A percentile compares a stretch with the other conserved stretches of the same genome.
These are phyloP conservation scores for Penicillium polonicum DNA, from an alignment of 2,329 filamentous ascomycete species.

Conservation along the genomic window DNA sequence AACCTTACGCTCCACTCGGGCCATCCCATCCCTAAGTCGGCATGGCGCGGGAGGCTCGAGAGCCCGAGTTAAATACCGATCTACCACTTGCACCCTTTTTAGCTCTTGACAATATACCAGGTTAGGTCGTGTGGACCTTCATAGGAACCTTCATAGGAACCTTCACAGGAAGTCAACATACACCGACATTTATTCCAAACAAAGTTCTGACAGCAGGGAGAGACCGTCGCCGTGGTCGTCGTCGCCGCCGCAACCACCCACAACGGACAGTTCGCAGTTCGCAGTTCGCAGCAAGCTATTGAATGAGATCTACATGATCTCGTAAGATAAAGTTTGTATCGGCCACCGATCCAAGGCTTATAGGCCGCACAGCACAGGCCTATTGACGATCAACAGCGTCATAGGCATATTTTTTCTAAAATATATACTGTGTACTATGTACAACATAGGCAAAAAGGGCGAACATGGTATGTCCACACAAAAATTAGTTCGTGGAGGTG, in stretches of 20 bases:
- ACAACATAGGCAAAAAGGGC: too few relatives aligned
- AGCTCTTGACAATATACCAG: slow-evolving; percentile 13
- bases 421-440: neutral
- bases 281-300: neutral
- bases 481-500: neutral
- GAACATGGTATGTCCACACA: neutral
- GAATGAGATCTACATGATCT: neutral
- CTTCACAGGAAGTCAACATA: neutral
- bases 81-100: slow-evolving; percentile 1
- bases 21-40: neutral
- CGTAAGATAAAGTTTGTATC: slow-evolving; percentile 16
- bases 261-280: slow-evolving; percentile 1
- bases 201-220: neutral
- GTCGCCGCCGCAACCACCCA: neutral
- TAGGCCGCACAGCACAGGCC: slow-evolving; percentile 8
- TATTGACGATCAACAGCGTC: neutral
- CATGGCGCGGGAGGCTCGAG: slow-evolving; percentile 14
- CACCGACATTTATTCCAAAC: slow-evolving; percentile 8
- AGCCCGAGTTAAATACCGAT: slow-evolving; percentile 18
- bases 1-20: slow-evolving; percentile 14
- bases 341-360: slow-evolving; percentile 12
- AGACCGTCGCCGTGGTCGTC: neutral
- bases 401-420: neutral
- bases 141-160: neutral
- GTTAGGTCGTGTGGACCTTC: neutral